Evolutionary conservation across 2,329 filamentous ascomycete species (phyloP), one percentile per base, ranked within the genome.

Genomic region (Mollisiaceae sp.): DNA sequence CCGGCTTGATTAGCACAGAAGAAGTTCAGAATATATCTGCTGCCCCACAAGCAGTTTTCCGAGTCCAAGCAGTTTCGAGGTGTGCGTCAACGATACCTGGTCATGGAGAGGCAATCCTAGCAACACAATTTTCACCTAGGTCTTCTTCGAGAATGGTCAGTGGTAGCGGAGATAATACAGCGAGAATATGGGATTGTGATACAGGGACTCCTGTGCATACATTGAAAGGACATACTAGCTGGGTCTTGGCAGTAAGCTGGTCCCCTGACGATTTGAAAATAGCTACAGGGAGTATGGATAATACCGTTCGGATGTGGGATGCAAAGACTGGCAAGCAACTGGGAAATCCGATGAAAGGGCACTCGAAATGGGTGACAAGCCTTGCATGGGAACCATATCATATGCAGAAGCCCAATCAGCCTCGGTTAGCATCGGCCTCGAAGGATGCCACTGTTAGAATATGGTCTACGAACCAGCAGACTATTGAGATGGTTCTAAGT

Each of bases 361-460:
- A 98, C 76, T 86, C 87, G 0, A 96, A 97, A 78, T 97, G 92
- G 88, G 90, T 97, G 64, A 94, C 91, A 22, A 93, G 88, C 74
- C 82, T 97, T 56, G 88, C 91, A 0, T 99, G 95, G 95, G 92
- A 98, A 76, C 95, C 95, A 11, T 97, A 93, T 78, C 94, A 98
- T 76, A 80, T 91, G 22, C 93, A 94, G 82, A 79, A 86, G 64
- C 80, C 84, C 20, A 91, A 88, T n/a, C 87, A 90, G 15, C 90
- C 92, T 15, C 86, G 92, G 59, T 80, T 99, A 62, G 95, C 93
- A 2, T 96, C 92, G 24, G 91, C 92, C 0, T 95, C 91, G 57
- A 97, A 97, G 77, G 95, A 99, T 77, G 87, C 87, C 24, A 97
- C 94, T 0, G 88, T 97, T 50, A 85, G 94, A 45, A 85, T 98